Conservation (phyloP, 345 rosid genomes). For the Eucalyptus tenuipes region DNA sequence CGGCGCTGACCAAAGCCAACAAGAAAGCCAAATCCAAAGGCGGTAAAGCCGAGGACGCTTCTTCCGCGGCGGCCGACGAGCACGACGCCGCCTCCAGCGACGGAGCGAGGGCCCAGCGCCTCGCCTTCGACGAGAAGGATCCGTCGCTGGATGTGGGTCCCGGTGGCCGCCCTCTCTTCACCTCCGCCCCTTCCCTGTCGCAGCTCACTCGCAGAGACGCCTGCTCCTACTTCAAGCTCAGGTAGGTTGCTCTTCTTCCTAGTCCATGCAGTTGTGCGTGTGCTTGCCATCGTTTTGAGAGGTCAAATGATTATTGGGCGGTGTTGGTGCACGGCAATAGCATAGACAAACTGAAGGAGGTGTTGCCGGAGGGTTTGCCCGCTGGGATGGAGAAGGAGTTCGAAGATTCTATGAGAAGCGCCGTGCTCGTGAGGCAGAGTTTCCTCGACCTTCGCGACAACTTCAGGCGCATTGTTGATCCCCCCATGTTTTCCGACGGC, state of each 20-base stretch:
- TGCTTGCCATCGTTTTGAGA: neutral
- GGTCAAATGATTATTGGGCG: neutral
- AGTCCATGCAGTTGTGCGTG: neutral
- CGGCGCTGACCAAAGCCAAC: slow-evolving; percentile 14
- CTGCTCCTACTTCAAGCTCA: slow-evolving; percentile 71
- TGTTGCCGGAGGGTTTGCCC: slow-evolving; percentile 77
- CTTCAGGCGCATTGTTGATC: slow-evolving; percentile 81
- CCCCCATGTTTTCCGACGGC: slow-evolving; percentile 35
- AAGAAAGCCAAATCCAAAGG: slow-evolving; percentile 13
- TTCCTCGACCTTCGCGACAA: slow-evolving; percentile 88
- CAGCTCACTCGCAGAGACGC: slow-evolving; percentile 47
- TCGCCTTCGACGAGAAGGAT: slow-evolving; percentile 54
- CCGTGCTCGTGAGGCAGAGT: slow-evolving; percentile 67
- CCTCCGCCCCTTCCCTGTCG: slow-evolving; percentile 48
- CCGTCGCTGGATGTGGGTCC: slow-evolving; percentile 66
- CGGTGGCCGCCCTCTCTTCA: slow-evolving; percentile 64
- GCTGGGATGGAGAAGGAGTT: slow-evolving; percentile 66
- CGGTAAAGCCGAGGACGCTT: slow-evolving; percentile 23
- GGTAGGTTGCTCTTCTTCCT: slow-evolving; percentile 1
- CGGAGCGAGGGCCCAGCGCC: slow-evolving; percentile 37
- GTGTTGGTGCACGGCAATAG: slow-evolving; percentile 3
- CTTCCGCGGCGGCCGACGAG: slow-evolving; percentile 18
- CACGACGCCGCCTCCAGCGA: slow-evolving; percentile 19
- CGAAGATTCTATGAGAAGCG: slow-evolving; percentile 64
- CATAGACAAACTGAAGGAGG: slow-evolving; percentile 36